These are phyloP conservation scores for Vigna mungo DNA, from an alignment of 306 rosid species.

Conservation along the genomic window DNA sequence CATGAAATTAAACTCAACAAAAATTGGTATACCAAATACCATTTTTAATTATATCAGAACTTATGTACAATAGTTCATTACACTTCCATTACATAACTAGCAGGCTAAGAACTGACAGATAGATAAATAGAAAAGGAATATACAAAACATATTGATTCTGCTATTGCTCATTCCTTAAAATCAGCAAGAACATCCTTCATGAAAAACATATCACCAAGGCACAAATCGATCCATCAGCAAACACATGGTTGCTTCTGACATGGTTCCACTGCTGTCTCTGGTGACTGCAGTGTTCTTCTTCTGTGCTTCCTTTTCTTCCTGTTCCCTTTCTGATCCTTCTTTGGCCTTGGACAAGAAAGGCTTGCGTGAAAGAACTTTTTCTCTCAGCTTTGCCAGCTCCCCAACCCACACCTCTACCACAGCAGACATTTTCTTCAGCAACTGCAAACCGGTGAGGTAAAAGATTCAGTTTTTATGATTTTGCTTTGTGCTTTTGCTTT, in stretches of 20 bases:
- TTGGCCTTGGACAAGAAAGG: conserved; percentile 42
- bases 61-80: not conserved
- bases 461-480: not conserved
- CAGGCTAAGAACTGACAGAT: conserved; percentile 12
- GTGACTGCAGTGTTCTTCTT: conserved; percentile 27
- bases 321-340: conserved; percentile 42
- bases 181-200: not conserved
- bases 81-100: not conserved
- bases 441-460: not conserved
- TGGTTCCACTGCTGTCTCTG: conserved; percentile 37
- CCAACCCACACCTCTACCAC: conserved; percentile 69
- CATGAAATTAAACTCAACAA: not conserved
- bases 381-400: conserved; percentile 68
- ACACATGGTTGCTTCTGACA: conserved; percentile 76
- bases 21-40: not conserved
- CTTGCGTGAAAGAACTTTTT: conserved; percentile 54
- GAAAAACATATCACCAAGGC: conserved; percentile 58
- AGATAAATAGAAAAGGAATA: not conserved
- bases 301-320: conserved; percentile 25
- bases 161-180: not conserved
- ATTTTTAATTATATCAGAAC: not conserved
- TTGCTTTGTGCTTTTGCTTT: not conserved
- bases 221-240: conserved; percentile 91
- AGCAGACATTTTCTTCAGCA: conserved; percentile 63
- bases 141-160: conserved; percentile 11